Evolutionary conservation across 2,329 filamentous ascomycete species (phyloP), one percentile per base, ranked within the genome.

Genomic region (Lecanosticta acicola): DNA sequence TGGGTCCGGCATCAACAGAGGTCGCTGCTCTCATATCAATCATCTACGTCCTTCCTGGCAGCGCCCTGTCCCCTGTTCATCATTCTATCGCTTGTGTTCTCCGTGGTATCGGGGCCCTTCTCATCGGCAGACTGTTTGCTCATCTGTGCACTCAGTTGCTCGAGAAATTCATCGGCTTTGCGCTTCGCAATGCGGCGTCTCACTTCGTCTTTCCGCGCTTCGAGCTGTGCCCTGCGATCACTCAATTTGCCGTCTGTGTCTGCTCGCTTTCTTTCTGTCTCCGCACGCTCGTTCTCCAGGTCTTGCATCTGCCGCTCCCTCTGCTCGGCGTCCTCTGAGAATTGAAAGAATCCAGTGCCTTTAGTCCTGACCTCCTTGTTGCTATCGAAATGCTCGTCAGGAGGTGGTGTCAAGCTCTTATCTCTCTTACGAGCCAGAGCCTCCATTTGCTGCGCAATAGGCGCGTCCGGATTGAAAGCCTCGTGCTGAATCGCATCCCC

Each of bases 281-380:
- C 78, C 51, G 72, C 68, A 48, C 86, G 74, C 64, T 88, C 82
- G 56, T 75, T 72, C 53, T 80, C 77, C 45, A 96, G 70, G 36
- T 75, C 77, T 55, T 79, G 75, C 87, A 97, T 95, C 74, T 97
- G 87, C 59, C 68, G 67, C 61, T 83, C 73, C 39, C 78, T 68
- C 53, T 74, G 72, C 54, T 78, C 81, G 61, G 84, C 82, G 65
- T 94, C 85, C 54, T 78, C 79, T 48, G 84, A 87, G 64, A 98
- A 97, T 46, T 85, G 82, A 71, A 89, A 96, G 69, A 97, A 98
- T 0, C 87, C 93, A 0, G 86, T 87, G 3, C 93, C 93, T 59
- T 93, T 91, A 36, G 81, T 87, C 50, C 93, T 76, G 39, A 95
- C 81, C 74, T 98, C 93, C 50, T 77, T 77, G 50, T 79, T 78